Percentiles rank a stretch among this genome's conserved stretches.
Conservation (phyloP, 257 asterid genomes). For the Nicotiana sylvestris region DNA sequence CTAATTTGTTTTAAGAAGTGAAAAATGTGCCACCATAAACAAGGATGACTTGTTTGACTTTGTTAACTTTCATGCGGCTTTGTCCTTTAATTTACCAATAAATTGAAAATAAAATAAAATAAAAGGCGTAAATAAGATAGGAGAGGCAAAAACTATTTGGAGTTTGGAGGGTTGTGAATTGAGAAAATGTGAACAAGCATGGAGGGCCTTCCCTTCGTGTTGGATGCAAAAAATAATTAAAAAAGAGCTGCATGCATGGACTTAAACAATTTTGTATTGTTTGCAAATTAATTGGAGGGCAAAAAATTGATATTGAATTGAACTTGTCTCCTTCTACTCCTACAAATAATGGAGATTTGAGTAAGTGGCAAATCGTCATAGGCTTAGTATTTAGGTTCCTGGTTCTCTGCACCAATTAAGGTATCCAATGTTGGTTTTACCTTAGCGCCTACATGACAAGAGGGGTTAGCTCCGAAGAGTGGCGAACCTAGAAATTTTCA, state of each 20-base stretch:
- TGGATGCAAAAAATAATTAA: not conserved
- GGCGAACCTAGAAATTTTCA: no score
- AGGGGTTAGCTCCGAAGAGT: no score
- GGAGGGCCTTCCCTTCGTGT: not conserved
- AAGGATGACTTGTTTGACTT: slow-evolving; percentile 7
- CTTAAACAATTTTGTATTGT: not conserved
- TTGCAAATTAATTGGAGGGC: not conserved
- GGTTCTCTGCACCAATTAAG: slow-evolving; percentile 18
- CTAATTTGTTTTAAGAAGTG: not conserved
- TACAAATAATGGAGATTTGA: not conserved
- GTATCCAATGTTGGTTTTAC: slow-evolving; percentile 38
- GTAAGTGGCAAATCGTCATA: slow-evolving; percentile 18
- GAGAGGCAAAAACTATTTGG: not conserved
- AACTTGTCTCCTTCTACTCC: slow-evolving; percentile 17
- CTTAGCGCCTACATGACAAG: not conserved
- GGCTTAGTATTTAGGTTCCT: slow-evolving; percentile 21
- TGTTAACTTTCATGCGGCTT: not conserved
- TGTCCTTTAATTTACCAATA: not conserved
- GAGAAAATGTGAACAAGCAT: slow-evolving; percentile 12
- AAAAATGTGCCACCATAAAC: not conserved
- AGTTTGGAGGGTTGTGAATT: not conserved
- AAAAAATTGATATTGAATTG: slow-evolving; percentile 7
- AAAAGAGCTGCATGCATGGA: not conserved
- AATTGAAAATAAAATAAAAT: not conserved
- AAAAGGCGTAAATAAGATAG: not conserved